Evolutionary conservation across 306 rosid genomes (phyloP).

Genomic region (Castanopsis chinensis): DNA sequence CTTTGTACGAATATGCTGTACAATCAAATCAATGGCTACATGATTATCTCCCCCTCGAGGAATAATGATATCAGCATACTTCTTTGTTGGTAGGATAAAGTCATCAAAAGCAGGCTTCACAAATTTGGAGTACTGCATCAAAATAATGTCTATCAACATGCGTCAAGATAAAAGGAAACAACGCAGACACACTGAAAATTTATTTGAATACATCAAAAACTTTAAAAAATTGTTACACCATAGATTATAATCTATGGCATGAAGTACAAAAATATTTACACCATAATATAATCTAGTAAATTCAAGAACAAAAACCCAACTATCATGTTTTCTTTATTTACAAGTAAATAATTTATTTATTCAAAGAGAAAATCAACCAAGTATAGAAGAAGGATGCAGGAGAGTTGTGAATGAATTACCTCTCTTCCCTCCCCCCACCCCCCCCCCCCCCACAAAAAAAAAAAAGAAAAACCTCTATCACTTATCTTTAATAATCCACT

Average conservation of each 20-base stretch:
- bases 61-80: slow-evolving; percentile 96
- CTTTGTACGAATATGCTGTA: slow-evolving; percentile 94
- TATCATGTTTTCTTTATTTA: neutral
- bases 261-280: neutral
- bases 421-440: fast-evolving
- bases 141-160: slow-evolving; percentile 20
- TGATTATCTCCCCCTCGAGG: slow-evolving; percentile 99
- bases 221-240: neutral
- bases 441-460: too few species aligned
- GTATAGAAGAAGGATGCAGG: neutral
- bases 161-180: slow-evolving; percentile 2
- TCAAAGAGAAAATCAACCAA: neutral
- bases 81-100: slow-evolving; percentile 96
- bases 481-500: slow-evolving; percentile 12
- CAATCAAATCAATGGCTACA: slow-evolving; percentile 96
- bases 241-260: too few species aligned
- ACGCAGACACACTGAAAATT: neutral
- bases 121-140: slow-evolving; percentile 89
- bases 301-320: neutral
- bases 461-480: neutral
- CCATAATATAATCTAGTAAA: neutral
- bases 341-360: neutral
- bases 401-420: neutral
- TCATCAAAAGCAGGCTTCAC: slow-evolving; percentile 99
- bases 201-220: neutral